phyloP scores from a whole-genome alignment of 352 stramenopile species.

The Blastocystis sp. region DNA sequence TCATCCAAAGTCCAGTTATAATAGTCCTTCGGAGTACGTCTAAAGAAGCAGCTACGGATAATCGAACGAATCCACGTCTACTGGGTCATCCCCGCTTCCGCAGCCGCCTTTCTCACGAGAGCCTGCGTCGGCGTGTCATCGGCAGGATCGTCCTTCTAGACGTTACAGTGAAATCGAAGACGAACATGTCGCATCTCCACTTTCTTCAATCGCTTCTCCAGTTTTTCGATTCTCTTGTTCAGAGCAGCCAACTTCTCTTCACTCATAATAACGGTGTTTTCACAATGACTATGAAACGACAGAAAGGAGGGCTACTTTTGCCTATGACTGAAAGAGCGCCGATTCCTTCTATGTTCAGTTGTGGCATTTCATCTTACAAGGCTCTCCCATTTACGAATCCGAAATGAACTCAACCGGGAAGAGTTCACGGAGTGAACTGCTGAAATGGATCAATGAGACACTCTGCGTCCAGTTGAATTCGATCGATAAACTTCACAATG shows the following conservation, averaged over 20 bases:
- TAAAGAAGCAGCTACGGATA: constrained; percentile 36
- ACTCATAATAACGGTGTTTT: neutral
- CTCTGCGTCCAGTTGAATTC: neutral
- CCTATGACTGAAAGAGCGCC: no score
- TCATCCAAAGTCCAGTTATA: constrained; percentile 46
- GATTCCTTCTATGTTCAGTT: no score
- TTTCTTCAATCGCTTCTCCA: constrained; percentile 38
- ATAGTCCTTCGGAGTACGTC: constrained; percentile 43
- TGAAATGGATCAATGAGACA: constrained; percentile 27
- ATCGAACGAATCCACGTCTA: neutral
- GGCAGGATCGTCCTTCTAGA: constrained; percentile 46
- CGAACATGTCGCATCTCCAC: constrained; percentile 4
- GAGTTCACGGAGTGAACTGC: neutral
- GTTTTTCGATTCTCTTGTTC: neutral
- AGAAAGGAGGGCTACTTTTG: no score
- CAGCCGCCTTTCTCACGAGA: constrained; percentile 8
- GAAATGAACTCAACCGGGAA: neutral
- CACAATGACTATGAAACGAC: no score
- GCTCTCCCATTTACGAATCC: no score
- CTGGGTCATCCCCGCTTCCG: constrained; percentile 43
- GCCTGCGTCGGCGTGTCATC: constrained; percentile 36
- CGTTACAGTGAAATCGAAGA: neutral
- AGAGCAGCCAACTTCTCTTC: neutral
- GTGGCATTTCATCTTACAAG: no score
- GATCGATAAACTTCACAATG: constrained; percentile 35